A percentile compares a stretch with the other conserved stretches of the same genome.
Evolutionary conservation across 805 yeast genomes (phyloP).

Genomic region (Nakazawaea anatomiae): DNA sequence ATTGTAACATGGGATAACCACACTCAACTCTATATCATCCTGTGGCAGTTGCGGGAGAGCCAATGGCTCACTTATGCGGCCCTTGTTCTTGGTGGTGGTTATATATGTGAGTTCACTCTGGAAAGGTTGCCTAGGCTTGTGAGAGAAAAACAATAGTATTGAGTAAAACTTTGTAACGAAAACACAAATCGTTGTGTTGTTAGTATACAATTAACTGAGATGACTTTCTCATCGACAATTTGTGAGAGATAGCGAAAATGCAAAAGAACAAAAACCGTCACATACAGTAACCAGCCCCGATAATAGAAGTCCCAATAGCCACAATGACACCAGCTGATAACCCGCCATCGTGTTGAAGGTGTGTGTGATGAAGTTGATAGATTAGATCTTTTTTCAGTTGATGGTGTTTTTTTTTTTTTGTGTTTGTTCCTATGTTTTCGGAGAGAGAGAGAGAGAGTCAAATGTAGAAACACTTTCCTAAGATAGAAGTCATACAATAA

Average conservation of each 20-base stretch:
- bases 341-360: background rate
- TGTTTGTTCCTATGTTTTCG: too few relatives aligned
- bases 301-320: background rate
- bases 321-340: background rate
- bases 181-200: too few relatives aligned
- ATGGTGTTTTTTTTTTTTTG: too few relatives aligned
- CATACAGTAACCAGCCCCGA: background rate
- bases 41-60: constrained; percentile 17
- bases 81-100: constrained; percentile 32
- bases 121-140: constrained; percentile 52
- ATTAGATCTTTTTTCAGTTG: too few relatives aligned
- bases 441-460: too few relatives aligned
- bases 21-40: constrained; percentile 53
- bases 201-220: too few relatives aligned
- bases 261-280: background rate
- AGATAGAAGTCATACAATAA: too few relatives aligned
- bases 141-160: constrained; percentile 45
- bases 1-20: constrained; percentile 92
- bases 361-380: too few relatives aligned
- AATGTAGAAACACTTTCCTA: too few relatives aligned
- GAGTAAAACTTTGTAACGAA: background rate
- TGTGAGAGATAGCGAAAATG: background rate
- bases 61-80: constrained; percentile 26
- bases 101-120: constrained; percentile 47
- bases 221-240: too few relatives aligned